Conservation (phyloP, 257 asterid species). For the Linaria vulgaris region DNA sequence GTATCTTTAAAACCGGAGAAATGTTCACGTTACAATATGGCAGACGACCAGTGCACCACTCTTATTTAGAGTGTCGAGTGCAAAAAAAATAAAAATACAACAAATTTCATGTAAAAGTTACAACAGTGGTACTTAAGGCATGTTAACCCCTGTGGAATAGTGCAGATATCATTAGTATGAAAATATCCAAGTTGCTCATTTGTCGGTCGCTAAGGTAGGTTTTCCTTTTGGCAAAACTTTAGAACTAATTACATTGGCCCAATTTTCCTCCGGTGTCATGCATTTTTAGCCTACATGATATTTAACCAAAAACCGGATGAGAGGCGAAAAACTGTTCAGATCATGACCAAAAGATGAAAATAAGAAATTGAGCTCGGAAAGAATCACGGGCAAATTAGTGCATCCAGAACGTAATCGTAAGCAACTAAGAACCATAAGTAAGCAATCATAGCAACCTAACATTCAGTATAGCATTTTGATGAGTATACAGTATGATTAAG, state of each 20-base stretch:
- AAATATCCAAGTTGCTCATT: slow-evolving; percentile 10
- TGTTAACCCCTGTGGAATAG: slow-evolving; percentile 4
- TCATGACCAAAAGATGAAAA: not conserved
- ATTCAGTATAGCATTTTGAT: not conserved
- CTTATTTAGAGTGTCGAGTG: too few species aligned
- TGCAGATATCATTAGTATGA: slow-evolving; percentile 12
- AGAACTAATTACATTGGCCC: not conserved
- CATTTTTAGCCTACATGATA: slow-evolving; percentile 40
- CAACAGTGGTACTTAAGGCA: slow-evolving; percentile 15
- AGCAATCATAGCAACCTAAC: slow-evolving; percentile 5
- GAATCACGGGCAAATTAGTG: not conserved
- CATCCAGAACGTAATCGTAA: slow-evolving; percentile 14
- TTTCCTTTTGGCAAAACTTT: slow-evolving; percentile 15
- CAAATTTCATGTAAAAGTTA: slow-evolving; percentile 15
- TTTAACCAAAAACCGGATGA: slow-evolving; percentile 17
- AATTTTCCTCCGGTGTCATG: slow-evolving; percentile 23
- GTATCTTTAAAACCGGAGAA: not conserved
- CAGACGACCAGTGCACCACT: slow-evolving; percentile 16
- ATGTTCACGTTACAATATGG: too few species aligned
- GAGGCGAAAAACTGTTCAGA: not conserved
- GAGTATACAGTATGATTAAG: slow-evolving; percentile 1
- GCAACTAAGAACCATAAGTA: not conserved
- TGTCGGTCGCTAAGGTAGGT: slow-evolving; percentile 1
- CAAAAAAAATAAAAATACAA: not conserved
- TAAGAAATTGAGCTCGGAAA: slow-evolving; percentile 9